Evolutionary conservation across 371 early-diverging fungal genomes (phyloP), one percentile per base, ranked within the genome.

Genomic region (Actinomortierella ambigua): DNA sequence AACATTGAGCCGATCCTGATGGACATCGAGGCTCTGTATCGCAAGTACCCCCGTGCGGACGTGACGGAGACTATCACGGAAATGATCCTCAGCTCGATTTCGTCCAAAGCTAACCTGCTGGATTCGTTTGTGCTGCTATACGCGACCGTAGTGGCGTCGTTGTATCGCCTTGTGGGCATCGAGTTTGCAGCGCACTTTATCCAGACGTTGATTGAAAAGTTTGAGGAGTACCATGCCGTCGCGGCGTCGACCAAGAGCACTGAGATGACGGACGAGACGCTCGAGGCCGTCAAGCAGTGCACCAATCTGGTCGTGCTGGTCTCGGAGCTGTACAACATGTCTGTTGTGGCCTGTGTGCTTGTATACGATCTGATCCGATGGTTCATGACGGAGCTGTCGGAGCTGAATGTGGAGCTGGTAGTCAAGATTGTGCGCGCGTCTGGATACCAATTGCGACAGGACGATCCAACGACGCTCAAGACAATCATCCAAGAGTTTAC

Each of bases 71-170:
- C 93, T 6, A 79, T 95, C 14, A 90, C 93, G 3, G 88, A 87
- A 18, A 66, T 93, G 47, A 82, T 96, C 22, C 63, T 95, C 49
- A 77, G 82, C 8, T 87, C 92, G 14, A 88, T 96, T 53, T 81
- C 89, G 20, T 90, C 90, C 65, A 90, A 89, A 55, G 80, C 89
- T 48, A 91, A 92, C 69, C 78, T 98, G 53, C 84, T 94, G 40
- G 97, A 95, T 70, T 93, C 94, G 1, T 95, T 96, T 77, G 88
- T 95, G 44, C 86, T 90, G 40, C 85, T 91, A 3, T 94, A 95
- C 76, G 95, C 95, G 7, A 88, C 93, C 1, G 84, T 96, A 29
- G 84, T 95, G 14, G 92, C 93, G 2, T 85, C 89, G 57, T 79
- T 96, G 9, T 91, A 89, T 69, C 87, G 91, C 20, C 69, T 90